Percentiles rank a stretch among this genome's conserved stretches.
These are phyloP conservation scores for Avicennia marina DNA, from an alignment of 257 asterid genomes.

Conservation along the genomic window DNA sequence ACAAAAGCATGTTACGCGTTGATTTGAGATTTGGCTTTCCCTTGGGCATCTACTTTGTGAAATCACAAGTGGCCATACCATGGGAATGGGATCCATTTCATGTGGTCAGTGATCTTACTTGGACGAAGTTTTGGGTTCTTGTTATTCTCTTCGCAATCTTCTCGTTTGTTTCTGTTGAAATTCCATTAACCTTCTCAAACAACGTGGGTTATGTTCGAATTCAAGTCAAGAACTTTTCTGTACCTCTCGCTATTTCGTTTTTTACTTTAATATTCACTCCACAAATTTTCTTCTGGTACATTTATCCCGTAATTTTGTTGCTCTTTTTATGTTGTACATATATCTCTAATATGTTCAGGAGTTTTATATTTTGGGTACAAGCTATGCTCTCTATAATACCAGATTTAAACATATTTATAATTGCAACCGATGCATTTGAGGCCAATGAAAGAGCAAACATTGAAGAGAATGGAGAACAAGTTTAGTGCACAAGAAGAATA, in stretches of 20 bases:
- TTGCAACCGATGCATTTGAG: slow-evolving; percentile 31
- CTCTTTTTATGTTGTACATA: not conserved
- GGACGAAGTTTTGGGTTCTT: slow-evolving; percentile 6
- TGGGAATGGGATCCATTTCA: slow-evolving; percentile 11
- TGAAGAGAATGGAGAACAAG: not conserved
- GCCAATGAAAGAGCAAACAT: not conserved
- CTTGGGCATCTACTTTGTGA: not conserved
- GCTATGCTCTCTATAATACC: not conserved
- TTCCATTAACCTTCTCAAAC: not conserved
- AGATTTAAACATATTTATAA: not conserved
- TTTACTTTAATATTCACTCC: not conserved
- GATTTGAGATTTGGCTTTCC: slow-evolving; percentile 3
- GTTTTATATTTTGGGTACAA: not conserved
- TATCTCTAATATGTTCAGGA: not conserved
- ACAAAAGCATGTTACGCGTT: not conserved
- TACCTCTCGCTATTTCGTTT: not conserved
- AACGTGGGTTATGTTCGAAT: not conserved
- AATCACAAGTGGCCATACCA: not conserved
- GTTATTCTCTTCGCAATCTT: slow-evolving; percentile 1
- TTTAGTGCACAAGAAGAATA: slow-evolving; percentile 50
- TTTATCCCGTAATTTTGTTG: slow-evolving; percentile 2
- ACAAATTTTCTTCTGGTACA: slow-evolving; percentile 6
- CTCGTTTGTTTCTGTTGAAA: slow-evolving; percentile 5
- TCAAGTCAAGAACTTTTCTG: slow-evolving; percentile 1
- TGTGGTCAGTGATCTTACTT: not conserved